These are phyloP conservation scores for Mycena galopus DNA, from an alignment of 768 basidiomycete species.

Conservation along the genomic window DNA sequence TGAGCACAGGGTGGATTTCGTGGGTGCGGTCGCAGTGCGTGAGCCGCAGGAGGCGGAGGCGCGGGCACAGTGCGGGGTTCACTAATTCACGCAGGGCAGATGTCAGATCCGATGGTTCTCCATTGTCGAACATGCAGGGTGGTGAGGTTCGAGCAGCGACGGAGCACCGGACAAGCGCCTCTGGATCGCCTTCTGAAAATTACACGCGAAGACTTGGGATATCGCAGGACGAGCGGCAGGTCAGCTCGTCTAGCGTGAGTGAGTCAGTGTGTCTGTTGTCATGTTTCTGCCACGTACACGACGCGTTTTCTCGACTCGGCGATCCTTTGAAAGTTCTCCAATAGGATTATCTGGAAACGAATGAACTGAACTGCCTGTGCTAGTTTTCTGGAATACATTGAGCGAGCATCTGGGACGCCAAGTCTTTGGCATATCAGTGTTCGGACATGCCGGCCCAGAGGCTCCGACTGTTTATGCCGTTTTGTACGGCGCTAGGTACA, in stretches of 20 bases:
- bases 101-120: not conserved
- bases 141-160: not conserved
- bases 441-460: not conserved
- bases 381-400: not conserved
- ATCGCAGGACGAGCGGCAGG: constrained; percentile 8
- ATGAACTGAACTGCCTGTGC: not conserved
- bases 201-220: not conserved
- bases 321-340: not conserved
- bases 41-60: not conserved
- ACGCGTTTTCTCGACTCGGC: no score
- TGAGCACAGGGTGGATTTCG: not conserved
- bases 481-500: not conserved
- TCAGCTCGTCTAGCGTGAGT: not conserved
- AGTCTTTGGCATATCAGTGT: not conserved
- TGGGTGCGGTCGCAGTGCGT: not conserved
- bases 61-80: not conserved
- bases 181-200: not conserved
- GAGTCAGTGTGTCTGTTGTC: not conserved
- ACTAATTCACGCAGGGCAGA: not conserved
- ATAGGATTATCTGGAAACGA: not conserved
- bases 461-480: not conserved
- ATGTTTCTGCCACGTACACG: no score
- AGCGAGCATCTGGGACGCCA: not conserved
- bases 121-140: not conserved
- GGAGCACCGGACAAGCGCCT: not conserved